These are phyloP conservation scores for Mycena metata DNA, from an alignment of 768 basidiomycete genomes.

Conservation along the genomic window DNA sequence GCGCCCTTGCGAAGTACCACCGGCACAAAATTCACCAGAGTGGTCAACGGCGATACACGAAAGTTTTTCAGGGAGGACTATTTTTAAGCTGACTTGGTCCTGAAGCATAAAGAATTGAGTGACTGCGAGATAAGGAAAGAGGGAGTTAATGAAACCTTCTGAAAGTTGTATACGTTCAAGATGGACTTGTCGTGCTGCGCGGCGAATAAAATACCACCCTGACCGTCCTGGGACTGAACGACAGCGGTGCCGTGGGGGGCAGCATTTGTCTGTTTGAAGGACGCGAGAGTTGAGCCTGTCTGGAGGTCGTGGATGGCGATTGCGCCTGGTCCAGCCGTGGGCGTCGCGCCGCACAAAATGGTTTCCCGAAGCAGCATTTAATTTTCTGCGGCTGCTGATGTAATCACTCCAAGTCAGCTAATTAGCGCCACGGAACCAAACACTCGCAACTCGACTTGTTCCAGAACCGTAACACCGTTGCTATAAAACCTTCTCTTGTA, in stretches of 20 bases:
- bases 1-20: constrained; percentile 89
- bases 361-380: constrained; percentile 81
- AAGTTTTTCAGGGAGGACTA: constrained; percentile 92
- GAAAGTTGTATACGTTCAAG: constrained; percentile 92
- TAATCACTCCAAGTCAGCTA: too few relatives aligned
- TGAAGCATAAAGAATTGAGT: constrained; percentile 47
- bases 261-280: constrained; percentile 89
- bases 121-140: background rate
- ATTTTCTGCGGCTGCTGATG: too few relatives aligned
- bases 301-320: constrained; percentile 87
- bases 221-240: constrained; percentile 74
- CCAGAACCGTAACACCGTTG: too few relatives aligned
- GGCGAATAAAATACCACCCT: constrained; percentile 88
- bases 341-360: constrained; percentile 72
- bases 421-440: too few relatives aligned
- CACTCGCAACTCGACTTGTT: too few relatives aligned
- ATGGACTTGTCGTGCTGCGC: constrained; percentile 91
- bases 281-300: constrained; percentile 79
- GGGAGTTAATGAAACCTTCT: constrained; percentile 72
- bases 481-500: background rate
- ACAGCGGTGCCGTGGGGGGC: constrained; percentile 74
- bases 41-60: constrained; percentile 83
- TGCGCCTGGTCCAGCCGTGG: constrained; percentile 69
- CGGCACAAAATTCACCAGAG: constrained; percentile 84
- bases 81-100: constrained; percentile 91